phyloP scores from a whole-genome alignment of 148 eudicot genomes.

The Vaccinium corymbosum region DNA sequence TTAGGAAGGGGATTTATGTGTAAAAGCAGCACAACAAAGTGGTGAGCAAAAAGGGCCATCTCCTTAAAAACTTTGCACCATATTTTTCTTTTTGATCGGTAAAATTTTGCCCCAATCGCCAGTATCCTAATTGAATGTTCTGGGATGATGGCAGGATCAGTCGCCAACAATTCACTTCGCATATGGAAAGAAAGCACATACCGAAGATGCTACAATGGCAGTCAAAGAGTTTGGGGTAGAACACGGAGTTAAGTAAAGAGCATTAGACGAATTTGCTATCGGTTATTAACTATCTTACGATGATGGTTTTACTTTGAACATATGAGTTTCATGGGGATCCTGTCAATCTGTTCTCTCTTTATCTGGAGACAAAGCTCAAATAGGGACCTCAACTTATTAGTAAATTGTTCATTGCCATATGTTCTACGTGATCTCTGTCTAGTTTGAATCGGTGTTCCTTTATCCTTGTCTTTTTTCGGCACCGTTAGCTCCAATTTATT shows the following conservation, averaged over 20 bases:
- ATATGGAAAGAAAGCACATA: background rate
- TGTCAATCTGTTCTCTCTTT: background rate
- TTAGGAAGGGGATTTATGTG: background rate
- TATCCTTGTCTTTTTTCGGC: background rate
- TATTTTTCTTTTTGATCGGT: background rate
- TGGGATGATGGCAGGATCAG: background rate
- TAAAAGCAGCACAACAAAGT: background rate
- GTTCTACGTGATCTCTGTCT: background rate
- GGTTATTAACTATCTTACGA: background rate
- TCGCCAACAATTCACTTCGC: background rate
- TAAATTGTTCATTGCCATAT: background rate
- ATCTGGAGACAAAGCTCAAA: background rate
- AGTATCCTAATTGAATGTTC: background rate
- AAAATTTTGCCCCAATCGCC: background rate
- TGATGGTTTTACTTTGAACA: background rate
- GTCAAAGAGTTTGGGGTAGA: background rate
- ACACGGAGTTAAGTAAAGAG: background rate
- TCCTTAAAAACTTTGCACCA: background rate
- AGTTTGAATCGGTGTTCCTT: background rate
- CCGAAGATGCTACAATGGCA: background rate
- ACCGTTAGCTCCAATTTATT: background rate
- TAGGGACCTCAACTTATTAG: background rate
- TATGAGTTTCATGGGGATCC: background rate
- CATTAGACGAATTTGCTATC: background rate
- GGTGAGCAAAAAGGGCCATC: background rate